Evolutionary conservation across 2,329 filamentous ascomycete species (phyloP).

Genomic region (Aspergillus sojae): DNA sequence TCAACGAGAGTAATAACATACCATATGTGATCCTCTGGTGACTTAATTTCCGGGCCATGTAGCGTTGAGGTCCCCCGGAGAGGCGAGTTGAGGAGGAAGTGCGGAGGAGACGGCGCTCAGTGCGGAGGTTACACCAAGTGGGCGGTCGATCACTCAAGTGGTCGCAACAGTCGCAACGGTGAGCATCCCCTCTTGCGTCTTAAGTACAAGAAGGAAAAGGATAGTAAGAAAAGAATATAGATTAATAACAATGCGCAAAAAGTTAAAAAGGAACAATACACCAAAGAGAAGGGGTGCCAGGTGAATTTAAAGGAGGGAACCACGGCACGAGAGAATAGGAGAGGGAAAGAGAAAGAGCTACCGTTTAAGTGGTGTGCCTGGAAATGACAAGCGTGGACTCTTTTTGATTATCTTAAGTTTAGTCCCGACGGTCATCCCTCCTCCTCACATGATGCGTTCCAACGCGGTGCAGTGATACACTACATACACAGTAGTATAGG

Average conservation of each 20-base stretch:
- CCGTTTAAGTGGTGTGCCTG: not conserved
- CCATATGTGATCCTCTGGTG: constrained; percentile 71
- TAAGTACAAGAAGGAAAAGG: not conserved
- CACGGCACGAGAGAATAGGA: too few relatives aligned
- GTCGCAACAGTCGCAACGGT: not conserved
- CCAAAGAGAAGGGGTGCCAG: constrained; percentile 11
- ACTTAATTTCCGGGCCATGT: constrained; percentile 69
- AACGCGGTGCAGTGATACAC: too few relatives aligned
- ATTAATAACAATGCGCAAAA: not conserved
- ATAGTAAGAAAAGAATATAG: not conserved
- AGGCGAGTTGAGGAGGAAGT: constrained; percentile 19
- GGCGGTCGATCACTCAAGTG: constrained; percentile 21
- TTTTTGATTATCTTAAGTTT: constrained; percentile 3
- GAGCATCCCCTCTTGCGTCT: constrained; percentile 9
- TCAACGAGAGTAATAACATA: constrained; percentile 41
- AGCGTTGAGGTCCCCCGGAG: constrained; percentile 25
- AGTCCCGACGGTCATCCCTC: not conserved
- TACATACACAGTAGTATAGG: too few relatives aligned
- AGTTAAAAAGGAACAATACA: not conserved
- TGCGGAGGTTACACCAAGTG: constrained; percentile 23
- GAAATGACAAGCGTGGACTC: not conserved
- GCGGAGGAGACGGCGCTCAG: constrained; percentile 21
- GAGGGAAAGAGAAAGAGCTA: too few relatives aligned
- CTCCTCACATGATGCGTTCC: not conserved
- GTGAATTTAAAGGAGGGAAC: not conserved